Evolutionary conservation across 257 asterid genomes (phyloP).

Genomic region (Mitragyna speciosa): DNA sequence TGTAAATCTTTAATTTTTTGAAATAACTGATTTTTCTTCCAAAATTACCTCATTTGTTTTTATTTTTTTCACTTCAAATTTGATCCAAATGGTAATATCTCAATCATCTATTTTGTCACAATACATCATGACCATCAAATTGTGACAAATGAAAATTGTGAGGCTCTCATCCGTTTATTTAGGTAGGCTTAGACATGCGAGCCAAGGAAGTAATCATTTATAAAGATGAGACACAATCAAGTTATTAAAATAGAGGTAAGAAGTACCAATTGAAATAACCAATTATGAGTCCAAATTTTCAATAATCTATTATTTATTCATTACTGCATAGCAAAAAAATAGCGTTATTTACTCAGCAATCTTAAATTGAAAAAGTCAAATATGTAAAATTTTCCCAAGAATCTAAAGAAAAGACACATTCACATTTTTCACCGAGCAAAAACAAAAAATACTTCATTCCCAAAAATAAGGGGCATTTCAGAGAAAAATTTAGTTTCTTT

Average conservation of each 20-base stretch:
- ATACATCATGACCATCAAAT: too few species aligned
- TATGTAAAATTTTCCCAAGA: not conserved
- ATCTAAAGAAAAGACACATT: not conserved
- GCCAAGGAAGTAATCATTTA: slow-evolving; percentile 12
- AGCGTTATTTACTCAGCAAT: not conserved
- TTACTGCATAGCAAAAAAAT: not conserved
- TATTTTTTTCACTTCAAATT: too few species aligned
- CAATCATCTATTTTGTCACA: too few species aligned
- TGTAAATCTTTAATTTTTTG: too few species aligned
- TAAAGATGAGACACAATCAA: not conserved
- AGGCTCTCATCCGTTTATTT: too few species aligned
- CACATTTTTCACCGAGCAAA: not conserved
- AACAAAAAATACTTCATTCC: not conserved
- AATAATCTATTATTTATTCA: not conserved
- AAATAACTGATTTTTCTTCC: too few species aligned
- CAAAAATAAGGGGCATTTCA: not conserved
- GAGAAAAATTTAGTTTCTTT: not conserved
- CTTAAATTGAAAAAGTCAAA: not conserved
- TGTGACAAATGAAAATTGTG: too few species aligned
- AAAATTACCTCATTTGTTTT: too few species aligned
- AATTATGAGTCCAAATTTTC: not conserved
- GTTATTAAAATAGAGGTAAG: not conserved
- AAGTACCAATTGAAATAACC: not conserved
- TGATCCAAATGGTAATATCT: too few species aligned
- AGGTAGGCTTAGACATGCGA: slow-evolving; percentile 10